Evolutionary conservation across 768 basidiomycete species (phyloP).

Genomic region (Rhodotorula babjevae): DNA sequence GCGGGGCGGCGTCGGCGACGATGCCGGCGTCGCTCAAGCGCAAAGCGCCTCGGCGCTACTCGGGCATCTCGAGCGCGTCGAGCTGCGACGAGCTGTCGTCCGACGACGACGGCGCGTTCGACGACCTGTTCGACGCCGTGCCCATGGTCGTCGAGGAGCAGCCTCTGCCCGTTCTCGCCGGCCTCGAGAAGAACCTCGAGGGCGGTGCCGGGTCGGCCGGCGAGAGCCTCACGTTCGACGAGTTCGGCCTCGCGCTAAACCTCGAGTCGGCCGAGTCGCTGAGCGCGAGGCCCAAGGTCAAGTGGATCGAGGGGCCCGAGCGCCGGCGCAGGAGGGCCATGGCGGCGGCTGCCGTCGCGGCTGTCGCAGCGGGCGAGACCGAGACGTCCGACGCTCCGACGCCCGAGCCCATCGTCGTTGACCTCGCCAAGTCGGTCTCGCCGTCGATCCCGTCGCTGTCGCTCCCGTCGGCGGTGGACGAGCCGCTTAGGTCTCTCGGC

Average conservation of each 20-base stretch:
- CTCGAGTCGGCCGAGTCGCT: too few relatives aligned
- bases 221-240: conserved; percentile 2
- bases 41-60: conserved; percentile 5
- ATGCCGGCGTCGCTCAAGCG: neutral
- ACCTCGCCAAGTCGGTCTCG: neutral
- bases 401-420: too few relatives aligned
- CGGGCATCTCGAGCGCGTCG: conserved; percentile 10
- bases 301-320: conserved; percentile 32
- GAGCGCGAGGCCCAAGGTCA: conserved; percentile 6
- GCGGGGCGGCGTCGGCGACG: neutral
- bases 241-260: neutral
- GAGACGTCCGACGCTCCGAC: neutral
- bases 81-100: conserved; percentile 8
- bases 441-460: neutral
- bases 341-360: conserved; percentile 2
- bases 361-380: neutral
- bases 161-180: conserved; percentile 26
- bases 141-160: neutral
- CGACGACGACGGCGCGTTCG: neutral
- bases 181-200: conserved; percentile 23
- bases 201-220: neutral
- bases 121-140: neutral
- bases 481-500: neutral
- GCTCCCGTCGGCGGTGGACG: neutral
- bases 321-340: conserved; percentile 13